These are phyloP conservation scores for Trichoderma sp. DNA, from an alignment of 2,329 filamentous ascomycete genomes.

Conservation along the genomic window DNA sequence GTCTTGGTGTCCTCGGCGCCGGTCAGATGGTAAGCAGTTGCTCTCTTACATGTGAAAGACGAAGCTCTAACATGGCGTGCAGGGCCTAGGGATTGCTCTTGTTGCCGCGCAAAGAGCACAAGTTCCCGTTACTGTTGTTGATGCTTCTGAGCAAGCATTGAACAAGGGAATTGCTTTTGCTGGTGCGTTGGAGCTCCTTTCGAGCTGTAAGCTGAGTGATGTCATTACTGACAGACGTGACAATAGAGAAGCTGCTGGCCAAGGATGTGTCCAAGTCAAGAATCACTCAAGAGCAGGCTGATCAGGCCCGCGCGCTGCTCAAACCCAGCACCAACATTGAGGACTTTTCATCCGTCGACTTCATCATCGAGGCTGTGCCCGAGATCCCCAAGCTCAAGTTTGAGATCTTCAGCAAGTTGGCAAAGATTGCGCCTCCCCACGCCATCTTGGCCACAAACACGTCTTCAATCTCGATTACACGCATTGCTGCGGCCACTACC, in stretches of 20 bases:
- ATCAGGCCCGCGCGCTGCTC: constrained; percentile 70
- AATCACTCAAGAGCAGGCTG: constrained; percentile 79
- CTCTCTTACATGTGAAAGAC: constrained; percentile 19
- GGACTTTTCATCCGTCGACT: constrained; percentile 80
- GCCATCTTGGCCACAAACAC: constrained; percentile 96
- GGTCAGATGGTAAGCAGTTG: constrained; percentile 80
- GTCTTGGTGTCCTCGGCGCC: constrained; percentile 86
- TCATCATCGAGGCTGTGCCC: constrained; percentile 96
- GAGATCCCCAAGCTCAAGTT: constrained; percentile 88
- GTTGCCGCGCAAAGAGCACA: constrained; percentile 84
- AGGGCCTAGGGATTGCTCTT: constrained; percentile 95
- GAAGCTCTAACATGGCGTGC: constrained; percentile 29
- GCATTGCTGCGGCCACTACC: constrained; percentile 85
- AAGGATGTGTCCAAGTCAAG: constrained; percentile 90
- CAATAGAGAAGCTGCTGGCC: constrained; percentile 84
- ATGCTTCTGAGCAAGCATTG: constrained; percentile 79
- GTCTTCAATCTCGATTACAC: constrained; percentile 96
- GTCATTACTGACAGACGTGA: constrained; percentile 10
- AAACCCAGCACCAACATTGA: constrained; percentile 72
- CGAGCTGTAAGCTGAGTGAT: background rate
- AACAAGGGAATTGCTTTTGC: constrained; percentile 91
- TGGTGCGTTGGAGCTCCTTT: constrained; percentile 50
- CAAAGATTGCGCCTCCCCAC: constrained; percentile 77
- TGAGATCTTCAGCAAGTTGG: constrained; percentile 81
- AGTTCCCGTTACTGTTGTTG: constrained; percentile 82